Evolutionary conservation across 1,284 basidiomycete species (phyloP).

Genomic region (Flammula alnicola): DNA sequence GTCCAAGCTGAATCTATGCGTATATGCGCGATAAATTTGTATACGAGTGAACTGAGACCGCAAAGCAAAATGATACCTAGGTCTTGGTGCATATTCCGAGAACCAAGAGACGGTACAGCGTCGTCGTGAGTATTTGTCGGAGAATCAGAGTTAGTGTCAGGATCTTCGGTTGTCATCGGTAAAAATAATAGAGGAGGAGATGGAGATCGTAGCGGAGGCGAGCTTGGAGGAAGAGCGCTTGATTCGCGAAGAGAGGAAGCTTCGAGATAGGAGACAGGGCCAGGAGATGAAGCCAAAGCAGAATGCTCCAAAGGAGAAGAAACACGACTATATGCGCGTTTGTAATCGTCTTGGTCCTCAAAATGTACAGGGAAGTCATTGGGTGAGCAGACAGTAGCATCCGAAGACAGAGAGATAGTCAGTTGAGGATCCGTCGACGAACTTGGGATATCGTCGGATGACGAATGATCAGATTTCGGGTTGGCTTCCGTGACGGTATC

Average conservation of each 20-base stretch:
- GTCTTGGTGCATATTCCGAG: too few relatives aligned
- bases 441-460: too few relatives aligned
- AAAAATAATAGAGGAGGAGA: neutral
- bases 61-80: too few relatives aligned
- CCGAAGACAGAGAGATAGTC: too few relatives aligned
- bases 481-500: neutral
- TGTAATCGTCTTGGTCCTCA: neutral
- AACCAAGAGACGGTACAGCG: too few relatives aligned
- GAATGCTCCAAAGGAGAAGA: conserved; percentile 3
- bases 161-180: too few relatives aligned
- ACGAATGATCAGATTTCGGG: neutral
- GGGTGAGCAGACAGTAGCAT: neutral
- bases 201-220: conserved; percentile 7
- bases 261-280: neutral
- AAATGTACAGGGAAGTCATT: neutral
- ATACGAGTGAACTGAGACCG: too few relatives aligned
- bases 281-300: neutral
- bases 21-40: too few relatives aligned
- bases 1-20: too few relatives aligned
- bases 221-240: conserved; percentile 17
- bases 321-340: conserved; percentile 18
- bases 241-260: neutral
- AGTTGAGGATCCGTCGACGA: too few relatives aligned
- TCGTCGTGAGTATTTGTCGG: too few relatives aligned
- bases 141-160: too few relatives aligned